Base-by-base conservation (phyloP, 78 protist genomes). In the Salpingoeca rosetta region DNA sequence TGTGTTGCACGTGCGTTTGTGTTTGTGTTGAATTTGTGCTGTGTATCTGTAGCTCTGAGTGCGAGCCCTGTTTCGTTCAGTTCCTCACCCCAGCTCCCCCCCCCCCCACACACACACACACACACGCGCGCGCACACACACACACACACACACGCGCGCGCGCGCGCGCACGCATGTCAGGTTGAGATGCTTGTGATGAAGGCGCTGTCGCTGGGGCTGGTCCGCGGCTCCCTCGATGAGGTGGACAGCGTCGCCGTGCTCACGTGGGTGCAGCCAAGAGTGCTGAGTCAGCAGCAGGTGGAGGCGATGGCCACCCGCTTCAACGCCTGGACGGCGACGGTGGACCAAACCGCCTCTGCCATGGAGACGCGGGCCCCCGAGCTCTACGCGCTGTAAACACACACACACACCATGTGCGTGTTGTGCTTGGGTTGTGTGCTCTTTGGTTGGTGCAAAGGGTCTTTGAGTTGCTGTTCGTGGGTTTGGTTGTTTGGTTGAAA, bases 221-320 rank as follows among this genome's bases (percentile, higher is more conserved):
- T 91, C 80, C 76, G 87, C 41, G 93, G 93, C 73, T 28, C 45
- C 37, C 82, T 91, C 39, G 93, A 91, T 83, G 44, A 89, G 78
- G 92, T 90, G 40, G 57, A 45, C 40, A 81, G 84, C 43, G 51
- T 41, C 24, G 44, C 89, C 26, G 28, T 27, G 12, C 82, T 89
- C 81, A 39, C 35, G 11, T 89, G 91, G 92, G 91, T 84, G 37
- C 88, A 89, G 83, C 92, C 92, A 57, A 83, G 92, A 41, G 92
- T 90, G 78, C 75, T 90, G 37, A 72, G 72, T 27, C 40, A 12
- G 42, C 0, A 2, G 38, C 92, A 90, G 81, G 38, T 90, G 36
- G 85, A 12, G 41, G 40, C 43, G 38, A 39, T 89, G 83, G 12
- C 39, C 39, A 57, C 56, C 56, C 56, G 76, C 44, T 24, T 87